Percentiles rank a stretch among this genome's conserved stretches.
phyloP scores from a whole-genome alignment of 176 grass and related monocot species.

The Eleusine indica region DNA sequence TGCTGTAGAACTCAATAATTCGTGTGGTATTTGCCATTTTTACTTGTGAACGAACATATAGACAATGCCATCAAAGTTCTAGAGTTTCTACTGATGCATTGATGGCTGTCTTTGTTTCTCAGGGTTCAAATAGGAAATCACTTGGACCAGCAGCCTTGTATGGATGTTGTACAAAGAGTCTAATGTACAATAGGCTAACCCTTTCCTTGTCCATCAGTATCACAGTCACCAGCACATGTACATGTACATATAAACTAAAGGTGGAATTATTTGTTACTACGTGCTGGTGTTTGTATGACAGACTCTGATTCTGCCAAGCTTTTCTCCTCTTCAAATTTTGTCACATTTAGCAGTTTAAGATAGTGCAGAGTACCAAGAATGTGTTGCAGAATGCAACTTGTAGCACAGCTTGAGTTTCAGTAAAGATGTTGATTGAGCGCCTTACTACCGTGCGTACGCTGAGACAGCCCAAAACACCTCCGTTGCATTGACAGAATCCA shows the following conservation, averaged over 20 bases:
- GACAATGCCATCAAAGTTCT: not conserved
- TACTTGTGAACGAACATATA: too few species aligned
- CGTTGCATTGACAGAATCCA: too few species aligned
- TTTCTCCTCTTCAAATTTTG: constrained; percentile 15
- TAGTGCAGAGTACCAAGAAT: constrained; percentile 1
- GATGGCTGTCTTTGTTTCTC: not conserved
- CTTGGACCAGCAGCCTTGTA: constrained; percentile 38
- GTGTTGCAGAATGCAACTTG: constrained; percentile 44
- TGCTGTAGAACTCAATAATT: not conserved
- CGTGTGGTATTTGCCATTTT: not conserved
- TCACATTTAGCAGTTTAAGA: constrained; percentile 27
- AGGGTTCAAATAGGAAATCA: constrained; percentile 50
- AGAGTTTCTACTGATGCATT: constrained; percentile 5
- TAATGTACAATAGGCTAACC: constrained; percentile 55
- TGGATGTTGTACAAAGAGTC: constrained; percentile 54
- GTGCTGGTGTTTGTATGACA: constrained; percentile 32
- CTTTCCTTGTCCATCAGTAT: constrained; percentile 30
- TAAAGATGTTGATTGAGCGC: not conserved
- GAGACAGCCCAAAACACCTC: too few species aligned
- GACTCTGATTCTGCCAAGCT: not conserved
- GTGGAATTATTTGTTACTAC: constrained; percentile 12
- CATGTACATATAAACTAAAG: constrained; percentile 37
- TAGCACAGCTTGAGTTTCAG: constrained; percentile 25
- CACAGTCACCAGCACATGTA: constrained; percentile 30
- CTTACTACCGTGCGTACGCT: not conserved